phyloP scores from a whole-genome alignment of 1,284 basidiomycete genomes.

The Ustilago loliicola region DNA sequence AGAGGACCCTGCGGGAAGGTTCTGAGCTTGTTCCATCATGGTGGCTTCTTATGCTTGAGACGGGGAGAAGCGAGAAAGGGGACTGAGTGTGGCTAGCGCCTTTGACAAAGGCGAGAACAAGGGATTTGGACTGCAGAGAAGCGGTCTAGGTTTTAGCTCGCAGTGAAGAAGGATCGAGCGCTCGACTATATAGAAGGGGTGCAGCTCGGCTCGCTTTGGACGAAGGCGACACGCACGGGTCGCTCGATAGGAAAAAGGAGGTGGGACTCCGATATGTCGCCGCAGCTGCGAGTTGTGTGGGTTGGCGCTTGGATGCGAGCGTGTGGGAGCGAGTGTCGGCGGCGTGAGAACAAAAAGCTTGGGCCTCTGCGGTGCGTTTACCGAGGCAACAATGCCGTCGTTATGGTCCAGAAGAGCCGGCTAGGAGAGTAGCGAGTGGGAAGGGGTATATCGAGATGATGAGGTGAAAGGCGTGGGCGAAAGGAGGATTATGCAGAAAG shows the following conservation, averaged over 20 bases:
- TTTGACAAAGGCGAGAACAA: not conserved
- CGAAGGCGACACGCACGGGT: not conserved
- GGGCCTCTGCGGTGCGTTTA: no score
- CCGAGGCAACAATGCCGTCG: no score
- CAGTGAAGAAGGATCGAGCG: not conserved
- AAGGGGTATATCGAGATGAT: not conserved
- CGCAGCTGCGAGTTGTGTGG: not conserved
- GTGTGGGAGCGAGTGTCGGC: not conserved
- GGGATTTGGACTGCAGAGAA: no score
- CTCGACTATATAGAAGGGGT: not conserved
- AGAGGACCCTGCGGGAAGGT: conserved; percentile 1
- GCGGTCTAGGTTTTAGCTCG: not conserved
- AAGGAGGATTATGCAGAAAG: not conserved
- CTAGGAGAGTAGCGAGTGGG: no score
- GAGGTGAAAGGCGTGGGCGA: not conserved
- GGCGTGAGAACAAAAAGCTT: not conserved
- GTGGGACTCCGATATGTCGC: not conserved
- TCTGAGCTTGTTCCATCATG: not conserved
- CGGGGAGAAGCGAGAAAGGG: not conserved
- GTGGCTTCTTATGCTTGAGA: not conserved
- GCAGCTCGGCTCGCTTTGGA: no score
- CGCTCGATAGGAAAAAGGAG: not conserved
- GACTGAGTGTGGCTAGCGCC: not conserved
- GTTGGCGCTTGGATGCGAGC: not conserved
- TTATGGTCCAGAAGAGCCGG: no score